phyloP scores from a whole-genome alignment of 202 grass and related monocot genomes.

The Setaria viridis region DNA sequence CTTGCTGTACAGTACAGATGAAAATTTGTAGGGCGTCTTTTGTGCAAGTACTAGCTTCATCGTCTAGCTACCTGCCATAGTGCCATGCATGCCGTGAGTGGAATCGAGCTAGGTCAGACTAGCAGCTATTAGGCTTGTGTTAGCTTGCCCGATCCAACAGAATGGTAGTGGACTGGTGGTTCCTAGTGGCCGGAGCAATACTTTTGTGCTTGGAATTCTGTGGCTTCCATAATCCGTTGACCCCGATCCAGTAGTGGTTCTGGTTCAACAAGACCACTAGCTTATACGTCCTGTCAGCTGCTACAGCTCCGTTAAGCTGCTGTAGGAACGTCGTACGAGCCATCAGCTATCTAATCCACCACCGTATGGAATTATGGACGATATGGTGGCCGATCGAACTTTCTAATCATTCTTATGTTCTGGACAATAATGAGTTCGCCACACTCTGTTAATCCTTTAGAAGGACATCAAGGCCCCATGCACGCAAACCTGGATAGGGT shows the following conservation, averaged over 20 bases:
- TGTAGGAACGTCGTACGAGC: too few species aligned
- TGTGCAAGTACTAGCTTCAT: not conserved
- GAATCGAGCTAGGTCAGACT: constrained; percentile 5
- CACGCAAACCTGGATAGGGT: not conserved
- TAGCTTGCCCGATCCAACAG: constrained; percentile 26
- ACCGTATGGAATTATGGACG: too few species aligned
- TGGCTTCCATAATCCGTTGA: constrained; percentile 9
- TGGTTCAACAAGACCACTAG: constrained; percentile 6
- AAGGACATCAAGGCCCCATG: constrained; percentile 31
- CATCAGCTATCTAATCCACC: too few species aligned
- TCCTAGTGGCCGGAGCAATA: not conserved
- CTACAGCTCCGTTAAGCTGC: not conserved
- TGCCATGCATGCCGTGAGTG: not conserved
- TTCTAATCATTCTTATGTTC: not conserved
- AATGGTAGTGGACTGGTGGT: not conserved
- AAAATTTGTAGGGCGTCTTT: not conserved
- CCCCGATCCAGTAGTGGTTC: not conserved
- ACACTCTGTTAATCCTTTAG: not conserved
- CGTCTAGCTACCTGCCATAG: not conserved
- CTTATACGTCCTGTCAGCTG: not conserved
- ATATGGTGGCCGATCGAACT: too few species aligned
- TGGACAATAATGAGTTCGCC: not conserved
- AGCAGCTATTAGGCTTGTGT: not conserved
- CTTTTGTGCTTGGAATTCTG: not conserved
- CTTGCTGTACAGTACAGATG: not conserved